Percentiles rank a stretch among this genome's conserved stretches.
Evolutionary conservation across 2,329 filamentous ascomycete species (phyloP).

Genomic region (Stemphylium beticola): DNA sequence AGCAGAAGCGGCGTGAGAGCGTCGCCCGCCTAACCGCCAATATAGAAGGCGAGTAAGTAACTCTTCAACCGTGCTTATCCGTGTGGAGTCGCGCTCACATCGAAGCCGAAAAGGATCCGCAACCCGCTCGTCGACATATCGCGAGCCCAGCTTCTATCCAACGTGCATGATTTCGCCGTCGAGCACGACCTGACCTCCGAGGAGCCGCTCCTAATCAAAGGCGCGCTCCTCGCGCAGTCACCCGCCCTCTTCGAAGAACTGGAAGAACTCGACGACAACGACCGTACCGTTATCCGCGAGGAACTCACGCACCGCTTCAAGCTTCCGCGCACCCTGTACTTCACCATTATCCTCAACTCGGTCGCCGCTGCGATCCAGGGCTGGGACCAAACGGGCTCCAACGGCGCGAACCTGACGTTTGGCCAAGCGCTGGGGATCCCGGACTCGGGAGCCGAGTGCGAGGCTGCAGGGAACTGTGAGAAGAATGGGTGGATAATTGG

Average conservation of each 20-base stretch:
- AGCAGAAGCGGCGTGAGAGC: constrained; percentile 31
- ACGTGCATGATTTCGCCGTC: constrained; percentile 67
- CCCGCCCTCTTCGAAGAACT: constrained; percentile 68
- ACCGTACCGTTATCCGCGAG: constrained; percentile 64
- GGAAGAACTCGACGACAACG: constrained; percentile 65
- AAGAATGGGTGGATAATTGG: constrained; percentile 45
- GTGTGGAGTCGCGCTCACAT: constrained; percentile 17
- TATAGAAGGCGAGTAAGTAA: constrained; percentile 41
- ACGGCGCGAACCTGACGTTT: constrained; percentile 65
- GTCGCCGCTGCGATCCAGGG: constrained; percentile 71
- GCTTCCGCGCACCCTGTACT: constrained; percentile 63
- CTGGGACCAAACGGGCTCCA: constrained; percentile 66
- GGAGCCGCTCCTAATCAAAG: constrained; percentile 60
- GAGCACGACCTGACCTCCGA: constrained; percentile 65
- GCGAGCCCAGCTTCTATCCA: constrained; percentile 57
- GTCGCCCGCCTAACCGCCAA: constrained; percentile 37
- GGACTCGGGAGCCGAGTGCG: constrained; percentile 30
- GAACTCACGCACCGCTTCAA: constrained; percentile 70
- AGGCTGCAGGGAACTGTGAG: constrained; percentile 32
- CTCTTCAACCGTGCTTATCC: not conserved
- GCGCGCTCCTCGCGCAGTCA: constrained; percentile 73
- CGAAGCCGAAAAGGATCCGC: constrained; percentile 51
- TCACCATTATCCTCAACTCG: constrained; percentile 71
- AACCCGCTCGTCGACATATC: constrained; percentile 65
- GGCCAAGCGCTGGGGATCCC: constrained; percentile 49